A percentile compares a stretch with the other conserved stretches of the same genome.
Evolutionary conservation across 371 early-diverging fungal genomes (phyloP).

Genomic region (Globomyces sp.): DNA sequence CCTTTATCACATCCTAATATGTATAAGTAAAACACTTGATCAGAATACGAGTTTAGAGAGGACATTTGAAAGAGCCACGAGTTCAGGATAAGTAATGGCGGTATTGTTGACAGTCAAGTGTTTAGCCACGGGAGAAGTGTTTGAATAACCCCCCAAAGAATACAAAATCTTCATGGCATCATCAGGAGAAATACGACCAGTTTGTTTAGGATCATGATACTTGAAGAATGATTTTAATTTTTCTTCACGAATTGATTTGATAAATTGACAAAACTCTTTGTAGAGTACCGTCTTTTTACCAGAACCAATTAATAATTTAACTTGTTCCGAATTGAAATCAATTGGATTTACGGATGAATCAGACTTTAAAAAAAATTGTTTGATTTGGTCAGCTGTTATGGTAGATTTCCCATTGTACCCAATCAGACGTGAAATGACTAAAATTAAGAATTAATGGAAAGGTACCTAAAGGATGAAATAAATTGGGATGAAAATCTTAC

Average conservation of each 20-base stretch:
- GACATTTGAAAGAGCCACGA: background rate
- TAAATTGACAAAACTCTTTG: conserved; percentile 77
- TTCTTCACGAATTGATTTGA: conserved; percentile 76
- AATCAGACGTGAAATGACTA: conserved; percentile 57
- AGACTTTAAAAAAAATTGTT: conserved; percentile 43
- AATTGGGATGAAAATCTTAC: conserved; percentile 63
- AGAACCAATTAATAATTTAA: conserved; percentile 61
- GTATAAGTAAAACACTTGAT: background rate
- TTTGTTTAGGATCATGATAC: conserved; percentile 62
- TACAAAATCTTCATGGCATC: conserved; percentile 16
- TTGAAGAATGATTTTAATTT: conserved; percentile 79
- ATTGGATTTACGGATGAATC: conserved; percentile 53
- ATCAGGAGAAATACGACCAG: conserved; percentile 66
- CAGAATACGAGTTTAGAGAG: background rate
- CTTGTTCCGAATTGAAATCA: conserved; percentile 72
- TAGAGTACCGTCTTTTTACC: conserved; percentile 61
- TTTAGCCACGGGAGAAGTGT: conserved; percentile 10
- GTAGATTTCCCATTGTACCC: conserved; percentile 46
- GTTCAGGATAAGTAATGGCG: conserved; percentile 5
- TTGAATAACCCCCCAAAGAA: conserved; percentile 6
- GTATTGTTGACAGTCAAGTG: background rate
- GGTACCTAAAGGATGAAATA: too few species aligned
- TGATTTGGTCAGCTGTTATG: conserved; percentile 17
- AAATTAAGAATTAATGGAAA: too few species aligned
- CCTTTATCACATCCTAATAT: background rate